Percentiles rank a stretch among this genome's conserved stretches.
These are phyloP conservation scores for Fusarium armeniacum DNA, from an alignment of 2,329 filamentous ascomycete genomes.

Conservation along the genomic window DNA sequence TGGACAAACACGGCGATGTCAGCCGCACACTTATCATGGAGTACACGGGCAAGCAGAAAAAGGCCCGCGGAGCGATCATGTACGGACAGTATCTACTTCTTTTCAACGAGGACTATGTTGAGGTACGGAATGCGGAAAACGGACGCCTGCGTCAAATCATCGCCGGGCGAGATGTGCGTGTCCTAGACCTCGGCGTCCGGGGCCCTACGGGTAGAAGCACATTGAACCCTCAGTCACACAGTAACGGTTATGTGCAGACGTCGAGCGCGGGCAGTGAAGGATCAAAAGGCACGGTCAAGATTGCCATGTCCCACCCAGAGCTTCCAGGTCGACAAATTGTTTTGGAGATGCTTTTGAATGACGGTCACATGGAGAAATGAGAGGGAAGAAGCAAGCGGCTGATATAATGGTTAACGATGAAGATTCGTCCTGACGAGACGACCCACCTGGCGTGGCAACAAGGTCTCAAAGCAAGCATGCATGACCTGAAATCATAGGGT, in stretches of 20 bases:
- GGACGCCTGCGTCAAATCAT: conserved; percentile 94
- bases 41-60: conserved; percentile 89
- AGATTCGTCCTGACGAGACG: conserved; percentile 18
- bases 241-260: conserved; percentile 55
- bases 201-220: conserved; percentile 69
- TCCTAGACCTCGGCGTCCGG: conserved; percentile 86
- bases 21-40: conserved; percentile 96
- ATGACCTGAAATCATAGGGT: conserved; percentile 12
- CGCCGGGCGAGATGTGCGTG: conserved; percentile 88
- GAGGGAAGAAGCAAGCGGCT: conserved; percentile 3
- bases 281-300: conserved; percentile 85
- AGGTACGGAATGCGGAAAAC: conserved; percentile 97
- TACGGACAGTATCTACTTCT: conserved; percentile 92
- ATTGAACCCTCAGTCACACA: conserved; percentile 51
- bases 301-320: conserved; percentile 95
- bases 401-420: conserved; percentile 20
- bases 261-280: conserved; percentile 58
- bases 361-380: conserved; percentile 74
- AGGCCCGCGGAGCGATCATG: conserved; percentile 86
- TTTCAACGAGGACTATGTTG: conserved; percentile 96
- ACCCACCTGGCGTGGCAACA: conserved; percentile 19
- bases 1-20: conserved; percentile 98
- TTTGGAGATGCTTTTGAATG: conserved; percentile 91
- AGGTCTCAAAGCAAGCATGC: conserved; percentile 7
- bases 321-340: conserved; percentile 87